Percentiles rank a stretch among this genome's conserved stretches.
These are phyloP conservation scores for Corchorus capsularis DNA, from an alignment of 345 rosid species.

Conservation along the genomic window DNA sequence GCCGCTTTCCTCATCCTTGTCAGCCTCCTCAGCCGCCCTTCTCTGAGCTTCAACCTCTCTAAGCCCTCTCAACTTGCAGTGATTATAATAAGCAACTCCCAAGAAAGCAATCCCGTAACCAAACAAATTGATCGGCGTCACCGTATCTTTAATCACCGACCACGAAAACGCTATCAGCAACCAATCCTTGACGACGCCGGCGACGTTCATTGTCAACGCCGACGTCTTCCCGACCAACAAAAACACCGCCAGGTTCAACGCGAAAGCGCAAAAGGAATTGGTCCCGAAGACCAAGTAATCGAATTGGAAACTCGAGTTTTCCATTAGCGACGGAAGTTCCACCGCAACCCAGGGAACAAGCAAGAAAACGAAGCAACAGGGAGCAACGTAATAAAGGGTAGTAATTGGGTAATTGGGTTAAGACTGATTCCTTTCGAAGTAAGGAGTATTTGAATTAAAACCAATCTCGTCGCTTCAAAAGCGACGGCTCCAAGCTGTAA, in stretches of 20 bases:
- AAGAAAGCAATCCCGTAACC: conserved; percentile 72
- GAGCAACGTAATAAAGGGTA: conserved; percentile 66
- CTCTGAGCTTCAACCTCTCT: conserved; percentile 59
- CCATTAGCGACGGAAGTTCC: conserved; percentile 56
- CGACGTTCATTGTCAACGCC: conserved; percentile 85
- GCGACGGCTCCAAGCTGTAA: conserved; percentile 66
- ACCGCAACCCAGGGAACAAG: conserved; percentile 57
- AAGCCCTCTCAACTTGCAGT: conserved; percentile 57
- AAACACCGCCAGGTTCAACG: conserved; percentile 75
- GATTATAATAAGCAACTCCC: conserved; percentile 76
- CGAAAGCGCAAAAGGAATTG: conserved; percentile 71
- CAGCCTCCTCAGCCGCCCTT: conserved; percentile 34
- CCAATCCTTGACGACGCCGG: conserved; percentile 86
- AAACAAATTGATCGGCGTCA: conserved; percentile 64
- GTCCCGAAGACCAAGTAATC: conserved; percentile 57
- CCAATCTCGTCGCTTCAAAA: conserved; percentile 64
- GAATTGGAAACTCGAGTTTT: conserved; percentile 58
- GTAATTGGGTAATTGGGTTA: conserved; percentile 69
- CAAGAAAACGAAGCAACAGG: conserved; percentile 61
- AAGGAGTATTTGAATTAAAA: conserved; percentile 63
- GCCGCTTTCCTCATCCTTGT: conserved; percentile 62
- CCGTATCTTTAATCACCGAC: conserved; percentile 79
- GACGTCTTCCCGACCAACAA: conserved; percentile 82
- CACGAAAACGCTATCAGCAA: conserved; percentile 79
- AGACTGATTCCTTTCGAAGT: conserved; percentile 54